Conservation (phyloP, 169 alveolate genomes). For the Neospora caninum region DNA sequence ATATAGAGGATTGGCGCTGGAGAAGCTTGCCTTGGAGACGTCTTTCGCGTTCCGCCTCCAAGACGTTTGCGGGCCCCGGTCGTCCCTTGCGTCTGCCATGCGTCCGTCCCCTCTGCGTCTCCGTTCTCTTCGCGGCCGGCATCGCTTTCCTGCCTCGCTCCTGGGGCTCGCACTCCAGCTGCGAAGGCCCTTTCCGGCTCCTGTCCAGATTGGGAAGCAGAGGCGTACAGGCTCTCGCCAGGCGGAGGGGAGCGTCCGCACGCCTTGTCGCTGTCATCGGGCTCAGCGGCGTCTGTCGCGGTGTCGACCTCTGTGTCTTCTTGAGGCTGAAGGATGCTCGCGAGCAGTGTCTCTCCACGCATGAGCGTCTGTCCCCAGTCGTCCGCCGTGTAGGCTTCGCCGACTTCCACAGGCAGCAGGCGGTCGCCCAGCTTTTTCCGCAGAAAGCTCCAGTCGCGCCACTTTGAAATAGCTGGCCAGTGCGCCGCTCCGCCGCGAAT, state of each 20-base stretch:
- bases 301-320: background rate
- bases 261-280: background rate
- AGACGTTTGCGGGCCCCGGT: background rate
- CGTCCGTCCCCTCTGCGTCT: background rate
- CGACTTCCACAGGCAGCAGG: constrained; percentile 60
- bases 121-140: background rate
- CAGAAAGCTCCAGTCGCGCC: constrained; percentile 46
- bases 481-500: constrained; percentile 20
- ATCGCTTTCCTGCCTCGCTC: background rate
- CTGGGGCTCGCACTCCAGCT: background rate
- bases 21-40: background rate
- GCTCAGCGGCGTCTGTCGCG: background rate
- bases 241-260: background rate
- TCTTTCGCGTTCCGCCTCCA: background rate
- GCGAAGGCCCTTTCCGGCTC: background rate
- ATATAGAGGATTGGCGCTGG: constrained; percentile 8
- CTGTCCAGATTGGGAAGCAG: too few relatives aligned
- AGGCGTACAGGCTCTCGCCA: too few relatives aligned
- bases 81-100: background rate
- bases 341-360: constrained; percentile 39
- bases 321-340: background rate
- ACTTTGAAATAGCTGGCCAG: constrained; percentile 6
- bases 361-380: constrained; percentile 66
- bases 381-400: constrained; percentile 58
- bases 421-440: constrained; percentile 27